Evolutionary conservation across 345 rosid species (phyloP).

Genomic region (Citrus hindsii): DNA sequence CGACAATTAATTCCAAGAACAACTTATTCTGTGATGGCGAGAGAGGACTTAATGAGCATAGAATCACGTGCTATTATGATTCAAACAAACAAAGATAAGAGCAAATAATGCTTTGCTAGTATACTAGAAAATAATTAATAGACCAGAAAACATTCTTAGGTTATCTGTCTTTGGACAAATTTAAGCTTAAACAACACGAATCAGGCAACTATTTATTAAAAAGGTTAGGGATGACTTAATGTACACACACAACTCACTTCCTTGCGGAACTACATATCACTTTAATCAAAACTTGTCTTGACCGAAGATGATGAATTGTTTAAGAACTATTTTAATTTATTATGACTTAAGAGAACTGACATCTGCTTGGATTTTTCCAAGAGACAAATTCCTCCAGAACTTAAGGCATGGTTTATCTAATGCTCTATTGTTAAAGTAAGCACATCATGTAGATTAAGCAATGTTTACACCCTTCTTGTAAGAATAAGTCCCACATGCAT

Average conservation of each 20-base stretch:
- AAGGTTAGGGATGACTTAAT: conserved; percentile 13
- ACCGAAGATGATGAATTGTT: conserved; percentile 8
- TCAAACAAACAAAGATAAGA: conserved; percentile 12
- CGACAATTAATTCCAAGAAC: too few species aligned
- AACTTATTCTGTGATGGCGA: too few species aligned
- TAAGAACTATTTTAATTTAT: neutral
- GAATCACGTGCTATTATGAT: neutral
- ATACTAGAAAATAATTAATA: neutral
- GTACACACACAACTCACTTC: conserved; percentile 11
- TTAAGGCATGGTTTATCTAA: conserved; percentile 20
- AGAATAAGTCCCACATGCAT: conserved; percentile 25
- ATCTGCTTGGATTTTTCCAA: conserved; percentile 19
- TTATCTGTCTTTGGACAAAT: conserved; percentile 14
- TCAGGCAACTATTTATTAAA: neutral
- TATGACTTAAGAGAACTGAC: neutral
- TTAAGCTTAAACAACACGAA: neutral
- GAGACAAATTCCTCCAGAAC: conserved; percentile 22
- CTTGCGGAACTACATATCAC: conserved; percentile 7
- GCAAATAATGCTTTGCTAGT: neutral
- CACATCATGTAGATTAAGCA: conserved; percentile 1
- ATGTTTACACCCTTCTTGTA: conserved; percentile 11
- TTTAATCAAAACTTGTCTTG: conserved; percentile 26
- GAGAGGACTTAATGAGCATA: neutral
- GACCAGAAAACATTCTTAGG: conserved; percentile 10
- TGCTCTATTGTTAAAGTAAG: conserved; percentile 4